Conservation (phyloP, 78 protist genomes). For the Bigelowiella natans region DNA sequence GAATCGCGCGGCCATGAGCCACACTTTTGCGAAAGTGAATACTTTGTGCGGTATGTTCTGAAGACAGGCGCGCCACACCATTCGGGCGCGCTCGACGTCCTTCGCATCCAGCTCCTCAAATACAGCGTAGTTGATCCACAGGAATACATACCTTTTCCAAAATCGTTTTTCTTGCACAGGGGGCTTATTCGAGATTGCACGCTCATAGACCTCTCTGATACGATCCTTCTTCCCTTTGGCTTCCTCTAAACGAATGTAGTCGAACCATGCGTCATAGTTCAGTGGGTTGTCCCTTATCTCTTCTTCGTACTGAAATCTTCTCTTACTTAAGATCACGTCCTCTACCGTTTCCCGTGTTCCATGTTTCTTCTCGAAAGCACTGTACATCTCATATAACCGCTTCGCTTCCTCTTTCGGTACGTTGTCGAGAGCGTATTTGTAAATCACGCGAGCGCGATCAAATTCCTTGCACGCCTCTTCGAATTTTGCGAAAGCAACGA, state of each 20-base stretch:
- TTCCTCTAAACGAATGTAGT: conserved; percentile 85
- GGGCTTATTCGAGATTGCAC: conserved; percentile 88
- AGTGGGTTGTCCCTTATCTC: not conserved
- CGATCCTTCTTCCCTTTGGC: conserved; percentile 39
- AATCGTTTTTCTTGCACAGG: conserved; percentile 68
- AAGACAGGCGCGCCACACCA: conserved; percentile 48
- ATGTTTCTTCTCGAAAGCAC: not conserved
- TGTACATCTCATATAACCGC: not conserved
- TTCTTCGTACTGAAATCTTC: conserved; percentile 83
- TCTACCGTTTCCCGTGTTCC: conserved; percentile 66
- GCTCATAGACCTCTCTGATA: conserved; percentile 78
- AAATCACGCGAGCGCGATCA: conserved; percentile 11
- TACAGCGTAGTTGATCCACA: conserved; percentile 81
- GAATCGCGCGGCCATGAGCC: conserved; percentile 76
- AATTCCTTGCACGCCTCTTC: not conserved
- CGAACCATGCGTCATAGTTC: conserved; percentile 94
- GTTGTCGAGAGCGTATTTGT: conserved; percentile 6
- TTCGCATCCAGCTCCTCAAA: conserved; percentile 31
- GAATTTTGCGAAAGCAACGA: not conserved
- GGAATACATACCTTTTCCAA: conserved; percentile 84
- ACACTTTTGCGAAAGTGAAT: conserved; percentile 88
- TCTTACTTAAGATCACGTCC: conserved; percentile 58
- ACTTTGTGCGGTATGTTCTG: conserved; percentile 72
- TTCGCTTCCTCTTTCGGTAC: not conserved
- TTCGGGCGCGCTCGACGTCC: conserved; percentile 69